These are phyloP conservation scores for Xylaria longipes DNA, from an alignment of 495 filamentous ascomycete genomes.

Conservation along the genomic window DNA sequence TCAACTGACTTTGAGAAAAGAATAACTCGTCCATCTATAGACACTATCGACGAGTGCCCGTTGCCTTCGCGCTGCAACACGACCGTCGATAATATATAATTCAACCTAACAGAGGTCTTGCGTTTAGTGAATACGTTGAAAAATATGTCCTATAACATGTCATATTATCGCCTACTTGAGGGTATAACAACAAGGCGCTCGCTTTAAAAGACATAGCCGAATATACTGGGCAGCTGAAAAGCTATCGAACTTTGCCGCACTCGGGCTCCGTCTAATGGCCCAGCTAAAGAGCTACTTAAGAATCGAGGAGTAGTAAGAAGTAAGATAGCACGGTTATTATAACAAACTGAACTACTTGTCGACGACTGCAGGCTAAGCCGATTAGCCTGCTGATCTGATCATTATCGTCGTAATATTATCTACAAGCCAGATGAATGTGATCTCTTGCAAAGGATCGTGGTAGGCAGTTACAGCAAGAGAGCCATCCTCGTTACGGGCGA, in stretches of 20 bases:
- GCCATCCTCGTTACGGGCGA: constrained; percentile 24
- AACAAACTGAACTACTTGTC: neutral
- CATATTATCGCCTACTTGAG: neutral
- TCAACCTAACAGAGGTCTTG: too few species aligned
- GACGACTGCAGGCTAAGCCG: neutral
- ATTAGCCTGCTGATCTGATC: neutral
- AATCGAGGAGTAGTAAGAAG: too few species aligned
- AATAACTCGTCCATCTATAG: too few species aligned
- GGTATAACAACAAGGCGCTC: neutral
- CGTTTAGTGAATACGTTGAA: too few species aligned
- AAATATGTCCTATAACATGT: neutral
- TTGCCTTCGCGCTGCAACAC: too few species aligned
- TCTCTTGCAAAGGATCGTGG: constrained; percentile 23
- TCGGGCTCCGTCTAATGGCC: too few species aligned
- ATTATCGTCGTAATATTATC: constrained; percentile 2
- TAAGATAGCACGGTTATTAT: constrained; percentile 5
- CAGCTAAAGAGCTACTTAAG: too few species aligned
- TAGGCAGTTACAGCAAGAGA: constrained; percentile 7
- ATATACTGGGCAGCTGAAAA: neutral
- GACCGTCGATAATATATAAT: too few species aligned
- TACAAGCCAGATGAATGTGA: constrained; percentile 22
- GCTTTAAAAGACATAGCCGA: neutral
- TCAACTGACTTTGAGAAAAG: too few species aligned
- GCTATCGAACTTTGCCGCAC: too few species aligned
- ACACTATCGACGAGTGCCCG: too few species aligned